Evolutionary conservation across 2,329 filamentous ascomycete species (phyloP), one percentile per base, ranked within the genome.

Genomic region (Neurospora crassa): DNA sequence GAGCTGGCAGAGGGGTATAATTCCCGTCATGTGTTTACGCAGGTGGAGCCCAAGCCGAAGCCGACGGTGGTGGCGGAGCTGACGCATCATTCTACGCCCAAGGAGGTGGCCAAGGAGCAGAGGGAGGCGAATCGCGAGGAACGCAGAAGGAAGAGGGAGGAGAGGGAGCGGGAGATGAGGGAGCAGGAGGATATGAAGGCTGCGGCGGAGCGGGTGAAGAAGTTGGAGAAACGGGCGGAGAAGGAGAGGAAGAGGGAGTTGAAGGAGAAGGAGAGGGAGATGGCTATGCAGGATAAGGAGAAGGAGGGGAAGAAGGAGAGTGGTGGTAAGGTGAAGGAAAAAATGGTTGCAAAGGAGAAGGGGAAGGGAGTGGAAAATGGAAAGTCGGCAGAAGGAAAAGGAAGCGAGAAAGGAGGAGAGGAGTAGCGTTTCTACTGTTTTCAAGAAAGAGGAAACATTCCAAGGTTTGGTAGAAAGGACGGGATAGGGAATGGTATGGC

Each of bases 1-100:
- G 78, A 79, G 72, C 75, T 83, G 7, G 82, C 84, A 63, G 83
- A 87, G 68, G 87, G 82, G 20, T 84, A 80, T 73, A 71, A 73
- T 34, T 85, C 83, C 72, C 79, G 84, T 2, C 83, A 86, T 72
- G 67, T 80, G 7, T 86, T 87, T 74, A 80, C 75, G 20, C 75
- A 76, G 73, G 71, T 76, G 0, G 20, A 72, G 18, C 74, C 72
- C 3, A 20, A 37, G 42, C 24, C 29, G 40, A 42, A 69, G 8
- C 41, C 41, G 16, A 20, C 40, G 37, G 12, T 59, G 20, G 37
- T 20, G 24, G 34, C 18, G 43, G 24, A 24, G 11, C 1, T 63
- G 7, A 47, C 53, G 20, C 53, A 63, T 18, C 53, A 63, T 34
- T 29, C 29, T 29, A 63, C 53, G 12, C 53, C 40, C 34, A 69